Base-by-base conservation (phyloP, 352 stramenopile species). In the Phytophthora pistaciae region DNA sequence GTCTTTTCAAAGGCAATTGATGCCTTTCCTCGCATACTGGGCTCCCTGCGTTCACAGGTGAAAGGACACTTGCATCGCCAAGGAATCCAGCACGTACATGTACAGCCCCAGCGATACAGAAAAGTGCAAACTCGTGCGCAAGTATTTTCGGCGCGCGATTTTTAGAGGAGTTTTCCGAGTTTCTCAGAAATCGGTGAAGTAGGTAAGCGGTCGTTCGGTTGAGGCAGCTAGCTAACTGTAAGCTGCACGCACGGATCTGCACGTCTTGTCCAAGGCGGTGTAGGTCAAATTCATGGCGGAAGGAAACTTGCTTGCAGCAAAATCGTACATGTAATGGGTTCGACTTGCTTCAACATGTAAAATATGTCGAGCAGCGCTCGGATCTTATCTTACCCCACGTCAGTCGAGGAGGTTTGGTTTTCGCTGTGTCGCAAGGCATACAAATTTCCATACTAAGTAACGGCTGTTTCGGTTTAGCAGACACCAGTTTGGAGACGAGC, bases 391-490 rank as follows among this genome's bases (percentile, higher is more conserved):
- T 29, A 18, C 46, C n/a, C n/a, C n/a, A n/a, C 42, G 18, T 49
- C 42, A 49, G 42, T 49, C 18, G 42, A 49, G 20, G n/a, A 49
- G 42, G 42, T 49, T 49, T 49, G 42, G 42, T 21, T 49, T 49
- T 49, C 42, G 42, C 42, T 49, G 31, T 71, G 66, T 68, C 58
- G 25, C 52, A 64, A 60, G 18, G 20, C 56, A 75, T 75, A 72
- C 63, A 72, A 72, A 64, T 8, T 44, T 13, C 9, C 44, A 46
- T 48, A 60, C 33, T 49, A 44, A 23, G 40, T 53, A 68, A 71
- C 68, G 64, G 58, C 64, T 68, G 68, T 50, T 29, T 27, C n/a
- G 29, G 33, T 63, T 73, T 36, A 65, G 21, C 42, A 49, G 42
- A 20, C 18, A 49, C 42, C 33, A 60, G 9, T n/a, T 31, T 31